Evolutionary conservation across 2,329 filamentous ascomycete species (phyloP).

Genomic region (Neofusicoccum ribis): DNA sequence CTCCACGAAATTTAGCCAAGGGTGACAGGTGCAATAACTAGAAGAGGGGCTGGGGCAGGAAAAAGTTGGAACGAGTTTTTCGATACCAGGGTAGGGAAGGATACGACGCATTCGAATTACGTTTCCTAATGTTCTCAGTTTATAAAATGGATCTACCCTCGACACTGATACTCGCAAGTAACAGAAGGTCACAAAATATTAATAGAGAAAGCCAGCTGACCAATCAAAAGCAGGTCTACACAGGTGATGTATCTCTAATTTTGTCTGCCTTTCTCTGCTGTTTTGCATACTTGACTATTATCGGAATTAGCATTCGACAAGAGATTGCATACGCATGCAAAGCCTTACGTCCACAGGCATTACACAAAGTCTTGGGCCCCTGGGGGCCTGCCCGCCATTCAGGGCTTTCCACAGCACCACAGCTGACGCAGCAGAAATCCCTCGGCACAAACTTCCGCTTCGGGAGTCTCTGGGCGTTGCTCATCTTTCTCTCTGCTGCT

Average conservation of each 20-base stretch:
- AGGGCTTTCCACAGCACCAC: conserved; percentile 88
- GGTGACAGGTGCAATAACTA: too few species aligned
- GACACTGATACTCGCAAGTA: too few species aligned
- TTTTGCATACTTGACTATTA: background rate
- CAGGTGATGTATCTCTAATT: background rate
- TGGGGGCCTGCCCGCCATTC: conserved; percentile 95
- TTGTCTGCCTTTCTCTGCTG: background rate
- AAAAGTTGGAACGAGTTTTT: too few species aligned
- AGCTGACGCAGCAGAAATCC: conserved; percentile 94
- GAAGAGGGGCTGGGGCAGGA: too few species aligned
- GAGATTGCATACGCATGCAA: background rate
- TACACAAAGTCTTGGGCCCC: conserved; percentile 92
- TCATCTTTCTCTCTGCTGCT: background rate
- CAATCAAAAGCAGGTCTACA: background rate
- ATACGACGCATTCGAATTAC: too few species aligned
- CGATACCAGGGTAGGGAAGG: too few species aligned
- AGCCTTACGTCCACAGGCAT: conserved; percentile 78
- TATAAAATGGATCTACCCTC: too few species aligned
- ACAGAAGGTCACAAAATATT: too few species aligned
- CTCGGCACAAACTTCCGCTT: conserved; percentile 72
- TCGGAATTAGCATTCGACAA: background rate
- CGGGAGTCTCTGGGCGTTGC: conserved; percentile 23
- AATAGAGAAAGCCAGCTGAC: too few species aligned
- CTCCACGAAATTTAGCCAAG: too few species aligned
- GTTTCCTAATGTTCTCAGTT: too few species aligned